Conservation (phyloP, 73 alveolate species). For the Paraurostyla sp. region DNA sequence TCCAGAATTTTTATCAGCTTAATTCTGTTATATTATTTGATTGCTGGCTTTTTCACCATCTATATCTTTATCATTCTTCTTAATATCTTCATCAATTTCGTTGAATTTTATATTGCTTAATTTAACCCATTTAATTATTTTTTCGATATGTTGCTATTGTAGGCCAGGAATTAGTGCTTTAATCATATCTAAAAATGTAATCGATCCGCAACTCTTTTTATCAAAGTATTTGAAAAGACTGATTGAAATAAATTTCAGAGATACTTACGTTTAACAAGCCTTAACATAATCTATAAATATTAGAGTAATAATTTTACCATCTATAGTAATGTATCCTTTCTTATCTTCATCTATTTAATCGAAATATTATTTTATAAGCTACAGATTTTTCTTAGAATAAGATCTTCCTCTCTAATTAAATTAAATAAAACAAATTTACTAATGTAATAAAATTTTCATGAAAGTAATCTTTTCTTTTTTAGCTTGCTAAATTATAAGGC, state of each 20-base stretch:
- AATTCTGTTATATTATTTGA: too few species aligned
- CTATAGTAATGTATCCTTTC: conserved; percentile 40
- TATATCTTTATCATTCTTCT: conserved; percentile 34
- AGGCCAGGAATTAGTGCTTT: conserved; percentile 51
- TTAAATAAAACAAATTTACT: not conserved
- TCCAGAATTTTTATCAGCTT: not conserved
- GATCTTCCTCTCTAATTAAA: conserved; percentile 36
- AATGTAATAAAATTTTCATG: conserved; percentile 13
- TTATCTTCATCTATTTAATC: conserved; percentile 51
- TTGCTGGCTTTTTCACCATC: too few species aligned
- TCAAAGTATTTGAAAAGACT: conserved; percentile 46
- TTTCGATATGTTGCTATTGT: not conserved
- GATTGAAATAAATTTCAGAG: conserved; percentile 40
- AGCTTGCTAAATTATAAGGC: not conserved
- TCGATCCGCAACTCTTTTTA: conserved; percentile 29
- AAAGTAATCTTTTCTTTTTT: conserved; percentile 40
- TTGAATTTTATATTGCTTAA: not conserved
- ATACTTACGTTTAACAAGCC: not conserved
- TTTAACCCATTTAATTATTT: conserved; percentile 29
- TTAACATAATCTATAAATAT: conserved; percentile 17
- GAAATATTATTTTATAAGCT: conserved; percentile 22
- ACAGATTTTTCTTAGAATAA: conserved; percentile 16
- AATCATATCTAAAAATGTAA: conserved; percentile 44
- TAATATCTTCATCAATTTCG: conserved; percentile 20
- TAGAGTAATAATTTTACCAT: not conserved